Base-by-base conservation (phyloP, 2,329 filamentous ascomycete species). In the Phaeoacremonium minimum region DNA sequence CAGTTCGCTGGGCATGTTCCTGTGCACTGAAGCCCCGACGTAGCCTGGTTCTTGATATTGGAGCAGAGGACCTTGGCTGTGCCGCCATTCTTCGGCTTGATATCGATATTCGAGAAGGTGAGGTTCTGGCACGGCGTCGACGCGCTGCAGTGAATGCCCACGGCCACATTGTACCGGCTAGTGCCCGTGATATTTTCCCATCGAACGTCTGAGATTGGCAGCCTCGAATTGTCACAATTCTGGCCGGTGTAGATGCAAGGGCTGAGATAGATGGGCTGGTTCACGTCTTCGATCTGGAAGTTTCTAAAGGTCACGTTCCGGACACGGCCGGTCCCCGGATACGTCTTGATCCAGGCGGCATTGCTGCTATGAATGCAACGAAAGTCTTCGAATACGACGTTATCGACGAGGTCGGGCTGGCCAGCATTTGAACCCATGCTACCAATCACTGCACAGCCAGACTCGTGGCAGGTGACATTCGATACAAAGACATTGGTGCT, bases 161-260 rank as follows among this genome's bases (percentile, higher is more conserved):
- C 60, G 3, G 62, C 69, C 15, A 72, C 60, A 45, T 73, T 71
- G 43, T 71, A 72, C 19, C 63, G 52, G 39, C 60, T 64, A 4
- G 69, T 73, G 6, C 69, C 69, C 2, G 63, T 67, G 35, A 73
- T 61, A 45, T 73, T 74, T 38, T 67, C 58, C 66, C 67, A 72
- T 28, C 56, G 64, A 16, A 73, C 52, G 43, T 73, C 65, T 26
- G 54, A 55, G 38, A 73, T 71, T 34, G 63, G 52, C 28, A 69
- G 51, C 30, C 60, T 56, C 20, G 57, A 63, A 13, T 46, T 49
- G 44, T 67, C 64, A 51, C 64, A 68, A 37, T 52, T 56, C 28
- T 49, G 44, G 33, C 41, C 52, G 14, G 55, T 53, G 52, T 69
- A 71, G 46, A 69, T 71, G 44, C 67, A 71, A 0, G 60, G 55